Evolutionary conservation across 176 grass and related monocot species (phyloP).

Genomic region (Alloteropsis semialata): DNA sequence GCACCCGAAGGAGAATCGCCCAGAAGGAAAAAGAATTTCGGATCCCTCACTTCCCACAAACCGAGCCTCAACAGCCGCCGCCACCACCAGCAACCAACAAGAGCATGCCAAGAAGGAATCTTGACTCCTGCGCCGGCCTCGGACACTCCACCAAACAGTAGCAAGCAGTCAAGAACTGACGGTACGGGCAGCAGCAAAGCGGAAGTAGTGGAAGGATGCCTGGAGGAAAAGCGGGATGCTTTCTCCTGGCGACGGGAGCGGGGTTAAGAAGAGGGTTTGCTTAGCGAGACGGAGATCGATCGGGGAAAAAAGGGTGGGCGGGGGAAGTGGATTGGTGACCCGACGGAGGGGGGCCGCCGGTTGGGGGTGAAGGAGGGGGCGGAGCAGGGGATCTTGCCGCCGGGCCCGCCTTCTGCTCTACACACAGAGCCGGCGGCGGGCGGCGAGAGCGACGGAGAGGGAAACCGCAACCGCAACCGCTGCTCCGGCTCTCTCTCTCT

Average conservation of each 20-base stretch:
- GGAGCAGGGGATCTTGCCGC: not conserved
- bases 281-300: slow-evolving; percentile 33
- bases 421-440: not conserved
- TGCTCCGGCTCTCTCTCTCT: not conserved
- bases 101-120: not conserved
- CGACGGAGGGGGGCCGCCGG: not conserved
- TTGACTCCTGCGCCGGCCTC: not conserved
- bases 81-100: not conserved
- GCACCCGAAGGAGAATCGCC: not conserved
- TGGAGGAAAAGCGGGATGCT: not conserved
- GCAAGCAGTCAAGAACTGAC: not conserved
- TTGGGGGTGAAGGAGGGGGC: not conserved
- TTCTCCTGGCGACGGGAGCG: not conserved
- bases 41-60: slow-evolving; percentile 6
- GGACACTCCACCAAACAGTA: not conserved
- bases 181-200: not conserved
- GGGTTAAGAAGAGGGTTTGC: slow-evolving; percentile 27
- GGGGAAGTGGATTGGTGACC: slow-evolving; percentile 9
- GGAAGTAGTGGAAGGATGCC: not conserved
- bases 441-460: not conserved
- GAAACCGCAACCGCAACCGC: not conserved
- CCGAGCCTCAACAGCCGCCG: not conserved
- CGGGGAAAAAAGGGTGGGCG: slow-evolving; percentile 11
- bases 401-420: not conserved
- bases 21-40: not conserved